phyloP scores from a whole-genome alignment of 108 stramenopile genomes.

The Parietichytrium sp. region DNA sequence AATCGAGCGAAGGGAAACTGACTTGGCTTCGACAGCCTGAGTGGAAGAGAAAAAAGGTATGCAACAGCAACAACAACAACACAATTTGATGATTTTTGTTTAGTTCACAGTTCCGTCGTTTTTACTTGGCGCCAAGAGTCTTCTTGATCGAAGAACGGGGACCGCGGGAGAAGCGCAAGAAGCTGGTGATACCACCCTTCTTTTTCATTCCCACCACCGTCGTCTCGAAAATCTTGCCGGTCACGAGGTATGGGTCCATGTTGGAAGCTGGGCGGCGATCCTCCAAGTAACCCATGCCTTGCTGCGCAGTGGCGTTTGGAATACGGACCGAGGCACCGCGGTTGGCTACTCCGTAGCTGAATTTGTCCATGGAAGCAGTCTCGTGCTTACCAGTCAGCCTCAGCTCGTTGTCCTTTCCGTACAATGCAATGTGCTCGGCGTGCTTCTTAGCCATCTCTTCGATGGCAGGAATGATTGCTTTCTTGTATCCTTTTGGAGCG shows the following conservation, averaged over 20 bases:
- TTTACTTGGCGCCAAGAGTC: too few species aligned
- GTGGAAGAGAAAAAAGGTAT: too few species aligned
- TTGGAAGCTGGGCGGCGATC: conserved; percentile 95
- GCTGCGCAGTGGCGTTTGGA: conserved; percentile 82
- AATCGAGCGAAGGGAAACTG: too few species aligned
- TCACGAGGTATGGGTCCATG: conserved; percentile 94
- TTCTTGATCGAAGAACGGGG: neutral
- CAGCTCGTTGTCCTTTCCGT: conserved; percentile 94
- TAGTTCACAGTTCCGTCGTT: too few species aligned
- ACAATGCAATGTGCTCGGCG: conserved; percentile 91
- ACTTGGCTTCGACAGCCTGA: too few species aligned
- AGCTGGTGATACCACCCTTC: neutral
- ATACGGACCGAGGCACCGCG: conserved; percentile 92
- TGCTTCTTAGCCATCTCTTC: conserved; percentile 93
- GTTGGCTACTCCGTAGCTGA: conserved; percentile 94
- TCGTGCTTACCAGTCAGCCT: conserved; percentile 92
- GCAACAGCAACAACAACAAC: too few species aligned
- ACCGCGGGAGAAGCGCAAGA: neutral
- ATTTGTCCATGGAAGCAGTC: conserved; percentile 84
- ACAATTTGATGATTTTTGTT: too few species aligned
- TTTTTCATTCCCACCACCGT: conserved; percentile 42
- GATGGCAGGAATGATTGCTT: conserved; percentile 86
- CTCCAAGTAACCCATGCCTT: conserved; percentile 94
- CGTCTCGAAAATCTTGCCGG: conserved; percentile 90
- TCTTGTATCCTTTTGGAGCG: conserved; percentile 71